A percentile compares a stretch with the other conserved stretches of the same genome.
phyloP scores from a whole-genome alignment of 2,329 filamentous ascomycete species.

The Phialophora verrucosa region DNA sequence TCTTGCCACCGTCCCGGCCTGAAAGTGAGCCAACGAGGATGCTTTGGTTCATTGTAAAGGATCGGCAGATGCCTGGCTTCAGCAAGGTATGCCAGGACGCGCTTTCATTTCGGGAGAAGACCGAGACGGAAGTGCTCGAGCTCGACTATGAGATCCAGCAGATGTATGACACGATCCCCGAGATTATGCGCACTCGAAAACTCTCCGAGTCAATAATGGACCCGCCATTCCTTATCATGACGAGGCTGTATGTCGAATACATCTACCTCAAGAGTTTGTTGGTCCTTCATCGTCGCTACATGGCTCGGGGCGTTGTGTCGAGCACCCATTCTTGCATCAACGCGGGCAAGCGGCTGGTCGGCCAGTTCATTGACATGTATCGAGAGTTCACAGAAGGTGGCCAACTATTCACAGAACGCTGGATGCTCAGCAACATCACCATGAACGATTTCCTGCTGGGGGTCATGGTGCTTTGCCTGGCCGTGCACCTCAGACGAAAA shows the following conservation, averaged over 20 bases:
- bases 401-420: conserved; percentile 58
- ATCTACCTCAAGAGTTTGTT: conserved; percentile 58
- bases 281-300: conserved; percentile 59
- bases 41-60: conserved; percentile 44
- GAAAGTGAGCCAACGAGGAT: conserved; percentile 51
- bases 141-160: conserved; percentile 39
- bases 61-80: conserved; percentile 39
- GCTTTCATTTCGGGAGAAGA: conserved; percentile 38
- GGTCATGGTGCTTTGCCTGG: conserved; percentile 64
- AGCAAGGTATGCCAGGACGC: conserved; percentile 41
- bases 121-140: conserved; percentile 32
- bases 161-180: conserved; percentile 35
- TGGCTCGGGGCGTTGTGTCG: conserved; percentile 50
- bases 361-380: conserved; percentile 57
- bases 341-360: conserved; percentile 55
- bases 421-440: conserved; percentile 64
- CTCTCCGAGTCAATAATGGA: conserved; percentile 52
- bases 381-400: conserved; percentile 61
- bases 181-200: conserved; percentile 27
- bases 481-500: conserved; percentile 32
- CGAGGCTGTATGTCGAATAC: conserved; percentile 59
- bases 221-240: conserved; percentile 57
- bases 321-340: conserved; percentile 56
- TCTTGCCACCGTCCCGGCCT: conserved; percentile 61
- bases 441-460: conserved; percentile 68